phyloP scores from a whole-genome alignment of 805 yeast genomes.

The Candida ipomoeae region DNA sequence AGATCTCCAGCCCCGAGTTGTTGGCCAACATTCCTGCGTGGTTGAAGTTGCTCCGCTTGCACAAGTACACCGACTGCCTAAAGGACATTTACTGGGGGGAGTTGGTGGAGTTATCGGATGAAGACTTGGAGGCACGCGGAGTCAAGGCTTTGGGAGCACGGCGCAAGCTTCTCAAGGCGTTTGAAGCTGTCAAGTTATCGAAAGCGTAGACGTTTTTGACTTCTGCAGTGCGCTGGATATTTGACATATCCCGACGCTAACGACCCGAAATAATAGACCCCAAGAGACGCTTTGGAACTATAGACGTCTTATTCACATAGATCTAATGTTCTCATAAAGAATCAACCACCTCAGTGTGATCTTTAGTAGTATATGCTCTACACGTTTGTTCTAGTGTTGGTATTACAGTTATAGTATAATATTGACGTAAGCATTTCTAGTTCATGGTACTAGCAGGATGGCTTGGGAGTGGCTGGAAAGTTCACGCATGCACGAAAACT shows the following conservation, averaged over 20 bases:
- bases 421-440: not conserved
- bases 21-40: slow-evolving; percentile 84
- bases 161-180: slow-evolving; percentile 86
- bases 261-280: slow-evolving; percentile 2
- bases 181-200: slow-evolving; percentile 61
- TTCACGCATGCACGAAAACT: too few relatives aligned
- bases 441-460: not conserved
- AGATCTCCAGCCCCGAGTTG: slow-evolving; percentile 41
- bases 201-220: slow-evolving; percentile 8
- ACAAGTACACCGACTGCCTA: slow-evolving; percentile 86
- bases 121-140: slow-evolving; percentile 68
- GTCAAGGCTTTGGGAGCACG: slow-evolving; percentile 95
- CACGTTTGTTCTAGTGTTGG: too few relatives aligned
- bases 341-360: not conserved
- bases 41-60: slow-evolving; percentile 85
- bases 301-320: not conserved
- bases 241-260: slow-evolving; percentile 6
- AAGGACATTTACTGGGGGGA: slow-evolving; percentile 75
- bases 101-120: slow-evolving; percentile 67
- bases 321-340: not conserved
- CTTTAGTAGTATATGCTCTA: too few relatives aligned
- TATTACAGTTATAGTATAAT: not conserved
- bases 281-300: not conserved
- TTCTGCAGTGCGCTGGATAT: slow-evolving; percentile 3
- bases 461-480: not conserved